Evolutionary conservation across 768 basidiomycete species (phyloP), one percentile per base, ranked within the genome.

Genomic region (Xanthoconium purpureum): DNA sequence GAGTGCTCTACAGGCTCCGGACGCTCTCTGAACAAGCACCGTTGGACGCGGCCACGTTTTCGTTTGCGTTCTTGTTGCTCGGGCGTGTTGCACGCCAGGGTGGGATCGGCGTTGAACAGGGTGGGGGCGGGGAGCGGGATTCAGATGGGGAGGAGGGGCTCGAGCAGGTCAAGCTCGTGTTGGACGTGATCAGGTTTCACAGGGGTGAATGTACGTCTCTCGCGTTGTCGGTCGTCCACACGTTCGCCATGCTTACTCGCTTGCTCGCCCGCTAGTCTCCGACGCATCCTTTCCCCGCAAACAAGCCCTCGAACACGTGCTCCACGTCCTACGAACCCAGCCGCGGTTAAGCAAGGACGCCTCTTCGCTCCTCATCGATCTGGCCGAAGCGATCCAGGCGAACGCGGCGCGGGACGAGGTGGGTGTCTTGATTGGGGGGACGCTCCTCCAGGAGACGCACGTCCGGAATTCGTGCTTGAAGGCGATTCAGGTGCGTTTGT

Each of bases 391-490:
- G 2, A 87, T 95, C 44, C 80, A 84, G 49, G 74, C 78, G 6
- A 86, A 77, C 18, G 86, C 89, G 0, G 80, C 82, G 1, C 62
- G 66, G 13, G 80, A 76, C 17, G 96, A 99, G 67, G 77, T 84
- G 3, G 63, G 72, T 1, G 80, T 84, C 17, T 74, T 98, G 40
- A 74, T 98, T 24, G 73, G 69, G 11, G 92, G 94, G 3, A 89
- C 86, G 0, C 77, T 98, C 9, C 73, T 81, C n/a, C 91, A 93
- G 63, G 96, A 98, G 64, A 86, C 86, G 0, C 88, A 92, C 64
- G 91, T 90, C 2, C 81, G 96, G 15, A 89, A 88, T 64, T 87
- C 94, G 10, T 93, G 91, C 65, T 74, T 98, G n/a, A 94, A 95
- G 64, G 80, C 94, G 1, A 76, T 98, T 3, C 92, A 94, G 80